These are phyloP conservation scores for Lachnellula hyalina DNA, from an alignment of 2,329 filamentous ascomycete species.

Conservation along the genomic window DNA sequence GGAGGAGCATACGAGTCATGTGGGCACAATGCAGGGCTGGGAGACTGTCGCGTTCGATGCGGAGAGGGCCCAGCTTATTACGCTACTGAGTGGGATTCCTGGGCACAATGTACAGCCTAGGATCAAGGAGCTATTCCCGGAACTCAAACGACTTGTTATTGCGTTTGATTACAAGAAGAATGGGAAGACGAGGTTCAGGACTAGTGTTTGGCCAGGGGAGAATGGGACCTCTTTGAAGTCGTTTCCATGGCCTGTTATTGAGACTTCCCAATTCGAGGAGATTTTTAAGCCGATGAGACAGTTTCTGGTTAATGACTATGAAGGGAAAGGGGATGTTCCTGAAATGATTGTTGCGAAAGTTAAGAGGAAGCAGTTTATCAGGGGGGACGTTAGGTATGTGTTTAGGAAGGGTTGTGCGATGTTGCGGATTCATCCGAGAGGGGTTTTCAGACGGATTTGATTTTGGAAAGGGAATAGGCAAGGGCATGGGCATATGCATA, in stretches of 20 bases:
- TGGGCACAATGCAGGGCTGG: constrained; percentile 27
- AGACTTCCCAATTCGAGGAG: constrained; percentile 12
- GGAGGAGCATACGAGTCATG: constrained; percentile 23
- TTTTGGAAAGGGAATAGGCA: background rate
- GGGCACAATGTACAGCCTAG: constrained; percentile 23
- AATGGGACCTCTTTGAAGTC: constrained; percentile 23
- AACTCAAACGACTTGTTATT: constrained; percentile 24
- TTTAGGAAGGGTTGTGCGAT: constrained; percentile 24
- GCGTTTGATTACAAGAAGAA: constrained; percentile 27
- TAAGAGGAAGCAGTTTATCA: constrained; percentile 26
- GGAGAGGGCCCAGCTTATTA: constrained; percentile 27
- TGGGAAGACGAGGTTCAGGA: constrained; percentile 26
- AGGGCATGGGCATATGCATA: background rate
- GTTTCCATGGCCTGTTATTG: constrained; percentile 10
- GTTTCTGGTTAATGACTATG: constrained; percentile 25
- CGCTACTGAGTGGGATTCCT: constrained; percentile 24
- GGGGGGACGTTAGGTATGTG: constrained; percentile 25
- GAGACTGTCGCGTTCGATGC: constrained; percentile 29
- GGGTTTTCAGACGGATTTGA: constrained; percentile 22
- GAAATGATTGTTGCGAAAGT: constrained; percentile 26
- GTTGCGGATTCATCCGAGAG: constrained; percentile 22
- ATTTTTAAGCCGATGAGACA: constrained; percentile 22
- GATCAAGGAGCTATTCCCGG: constrained; percentile 27
- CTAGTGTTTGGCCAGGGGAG: constrained; percentile 28
- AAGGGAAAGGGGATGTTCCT: constrained; percentile 11